phyloP scores from a whole-genome alignment of 768 basidiomycete genomes.

The Albatrellus ellisii region DNA sequence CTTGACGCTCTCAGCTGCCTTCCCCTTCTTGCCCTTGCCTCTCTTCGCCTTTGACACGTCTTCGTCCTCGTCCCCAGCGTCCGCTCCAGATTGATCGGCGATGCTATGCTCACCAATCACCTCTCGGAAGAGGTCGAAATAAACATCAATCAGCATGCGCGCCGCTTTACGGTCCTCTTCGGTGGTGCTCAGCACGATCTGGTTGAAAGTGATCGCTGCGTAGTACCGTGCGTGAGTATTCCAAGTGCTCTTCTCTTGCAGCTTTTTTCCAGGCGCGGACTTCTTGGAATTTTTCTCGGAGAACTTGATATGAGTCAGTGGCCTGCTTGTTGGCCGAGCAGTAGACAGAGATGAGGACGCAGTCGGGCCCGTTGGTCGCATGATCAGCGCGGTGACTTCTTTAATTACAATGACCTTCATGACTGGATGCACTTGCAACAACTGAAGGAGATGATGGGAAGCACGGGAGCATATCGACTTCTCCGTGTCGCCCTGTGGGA shows the following conservation, averaged over 20 bases:
- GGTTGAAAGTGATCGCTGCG: conserved; percentile 87
- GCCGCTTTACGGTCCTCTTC: conserved; percentile 63
- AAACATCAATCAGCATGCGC: conserved; percentile 68
- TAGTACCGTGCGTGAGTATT: conserved; percentile 83
- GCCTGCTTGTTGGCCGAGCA: conserved; percentile 10
- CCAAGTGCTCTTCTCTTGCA: conserved; percentile 27
- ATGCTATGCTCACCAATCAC: conserved; percentile 49
- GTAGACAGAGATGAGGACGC: conserved; percentile 24
- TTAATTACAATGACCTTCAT: conserved; percentile 89
- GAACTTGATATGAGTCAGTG: conserved; percentile 41
- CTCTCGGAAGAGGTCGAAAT: conserved; percentile 91
- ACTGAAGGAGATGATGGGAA: conserved; percentile 79
- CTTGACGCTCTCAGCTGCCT: conserved; percentile 16
- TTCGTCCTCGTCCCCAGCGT: conserved; percentile 23
- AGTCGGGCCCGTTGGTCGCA: conserved; percentile 53
- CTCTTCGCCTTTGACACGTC: conserved; percentile 25
- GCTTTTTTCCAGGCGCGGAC: conserved; percentile 4
- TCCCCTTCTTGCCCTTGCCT: conserved; percentile 13
- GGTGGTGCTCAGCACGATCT: conserved; percentile 56
- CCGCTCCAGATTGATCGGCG: conserved; percentile 19
- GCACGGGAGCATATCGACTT: conserved; percentile 80
- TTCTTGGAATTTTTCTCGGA: conserved; percentile 21
- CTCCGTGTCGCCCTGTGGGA: conserved; percentile 70
- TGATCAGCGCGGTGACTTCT: conserved; percentile 70
- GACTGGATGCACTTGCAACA: conserved; percentile 80